Evolutionary conservation across 2,329 filamentous ascomycete genomes (phyloP).

Genomic region (Ophiostoma ulmi): DNA sequence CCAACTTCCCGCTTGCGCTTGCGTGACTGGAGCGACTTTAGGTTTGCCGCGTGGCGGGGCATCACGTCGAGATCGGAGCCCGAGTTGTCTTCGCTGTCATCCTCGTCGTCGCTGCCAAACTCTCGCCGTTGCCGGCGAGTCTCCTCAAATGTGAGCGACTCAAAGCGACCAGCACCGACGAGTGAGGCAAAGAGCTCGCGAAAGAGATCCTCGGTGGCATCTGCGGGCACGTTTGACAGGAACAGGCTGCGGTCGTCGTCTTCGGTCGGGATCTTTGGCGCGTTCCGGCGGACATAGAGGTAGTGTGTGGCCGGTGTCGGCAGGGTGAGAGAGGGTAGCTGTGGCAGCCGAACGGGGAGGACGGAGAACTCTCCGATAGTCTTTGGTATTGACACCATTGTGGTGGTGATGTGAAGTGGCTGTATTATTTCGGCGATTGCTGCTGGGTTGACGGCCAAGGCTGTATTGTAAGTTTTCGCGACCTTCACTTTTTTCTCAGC

Average conservation of each 20-base stretch:
- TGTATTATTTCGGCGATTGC: background rate
- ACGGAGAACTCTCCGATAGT: slow-evolving; percentile 57
- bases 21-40: slow-evolving; percentile 40
- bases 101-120: slow-evolving; percentile 1
- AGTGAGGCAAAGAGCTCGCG: slow-evolving; percentile 69
- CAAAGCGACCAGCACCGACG: slow-evolving; percentile 72
- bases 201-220: slow-evolving; percentile 73
- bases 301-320: slow-evolving; percentile 64
- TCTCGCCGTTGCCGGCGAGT: slow-evolving; percentile 39
- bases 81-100: background rate
- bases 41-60: slow-evolving; percentile 41
- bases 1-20: slow-evolving; percentile 46
- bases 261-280: slow-evolving; percentile 68
- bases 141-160: slow-evolving; percentile 69
- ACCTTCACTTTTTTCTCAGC: background rate
- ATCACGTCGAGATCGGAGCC: slow-evolving; percentile 33
- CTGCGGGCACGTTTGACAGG: slow-evolving; percentile 80
- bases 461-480: slow-evolving; percentile 7
- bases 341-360: slow-evolving; percentile 62
- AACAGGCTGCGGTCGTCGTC: slow-evolving; percentile 78
- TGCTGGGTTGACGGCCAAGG: background rate
- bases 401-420: slow-evolving; percentile 6
- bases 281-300: slow-evolving; percentile 79
- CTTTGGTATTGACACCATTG: slow-evolving; percentile 35
- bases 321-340: slow-evolving; percentile 52